These are phyloP conservation scores for Ceratobasidium sp. DNA, from an alignment of 1,284 basidiomycete genomes.

Conservation along the genomic window DNA sequence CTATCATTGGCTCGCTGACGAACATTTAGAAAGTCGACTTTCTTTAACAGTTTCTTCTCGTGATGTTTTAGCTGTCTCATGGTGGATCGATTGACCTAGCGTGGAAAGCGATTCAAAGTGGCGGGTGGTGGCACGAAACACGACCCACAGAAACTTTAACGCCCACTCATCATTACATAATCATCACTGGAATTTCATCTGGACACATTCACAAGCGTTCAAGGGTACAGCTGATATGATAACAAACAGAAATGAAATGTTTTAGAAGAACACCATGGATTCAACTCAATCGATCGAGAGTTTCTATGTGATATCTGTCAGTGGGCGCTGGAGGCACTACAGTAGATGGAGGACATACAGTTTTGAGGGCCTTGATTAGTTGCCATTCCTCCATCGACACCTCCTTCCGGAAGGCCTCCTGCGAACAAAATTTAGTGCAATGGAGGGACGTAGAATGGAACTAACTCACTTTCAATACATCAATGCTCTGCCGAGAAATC, in stretches of 20 bases:
- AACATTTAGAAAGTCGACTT: slow-evolving; percentile 92
- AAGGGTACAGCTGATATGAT: background rate
- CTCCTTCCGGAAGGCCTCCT: slow-evolving; percentile 89
- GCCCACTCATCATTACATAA: slow-evolving; percentile 1
- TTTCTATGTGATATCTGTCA: background rate
- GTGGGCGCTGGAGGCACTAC: background rate
- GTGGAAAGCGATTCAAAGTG: background rate
- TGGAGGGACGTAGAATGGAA: slow-evolving; percentile 8
- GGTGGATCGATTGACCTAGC: slow-evolving; percentile 42
- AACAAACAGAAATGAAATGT: background rate
- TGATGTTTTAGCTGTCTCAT: slow-evolving; percentile 94
- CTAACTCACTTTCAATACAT: slow-evolving; percentile 82
- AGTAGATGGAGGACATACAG: slow-evolving; percentile 62
- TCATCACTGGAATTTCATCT: background rate
- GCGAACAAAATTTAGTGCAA: slow-evolving; percentile 41
- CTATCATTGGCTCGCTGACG: slow-evolving; percentile 47
- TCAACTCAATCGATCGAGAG: slow-evolving; percentile 30
- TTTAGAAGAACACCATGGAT: background rate
- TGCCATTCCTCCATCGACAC: slow-evolving; percentile 94
- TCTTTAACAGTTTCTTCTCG: slow-evolving; percentile 92
- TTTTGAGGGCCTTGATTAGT: slow-evolving; percentile 91
- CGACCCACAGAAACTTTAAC: slow-evolving; percentile 10
- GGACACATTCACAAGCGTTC: background rate
- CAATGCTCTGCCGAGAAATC: slow-evolving; percentile 91
- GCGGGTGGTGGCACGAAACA: background rate